Evolutionary conservation across 768 basidiomycete genomes (phyloP), one percentile per base, ranked within the genome.

Genomic region (Phaeotremella skinneri): DNA sequence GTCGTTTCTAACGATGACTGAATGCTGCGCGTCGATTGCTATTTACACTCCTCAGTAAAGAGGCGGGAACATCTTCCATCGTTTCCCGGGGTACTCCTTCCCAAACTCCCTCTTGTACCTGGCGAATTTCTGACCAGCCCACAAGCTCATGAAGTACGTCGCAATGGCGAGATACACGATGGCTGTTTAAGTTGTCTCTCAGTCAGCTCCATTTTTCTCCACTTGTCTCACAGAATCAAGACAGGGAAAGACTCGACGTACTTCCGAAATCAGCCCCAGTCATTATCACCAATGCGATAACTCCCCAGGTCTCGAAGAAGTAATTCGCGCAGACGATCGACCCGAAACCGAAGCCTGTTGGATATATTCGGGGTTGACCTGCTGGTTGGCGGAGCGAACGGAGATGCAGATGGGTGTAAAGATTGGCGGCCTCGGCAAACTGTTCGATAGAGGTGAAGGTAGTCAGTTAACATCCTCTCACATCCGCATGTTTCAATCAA

Each of bases 251-350:
- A 56, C 13, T 17, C 11, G 3, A 66, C 69, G 64, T 45, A 72
- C 67, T 65, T 14, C 70, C 73, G 25, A 65, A 26, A 29, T 75
- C 69, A 69, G 87, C 89, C 29, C 85, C 83, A 1, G 91, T 91
- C 85, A 98, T 86, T 21, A 81, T 80, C 23, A 82, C 82, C 50
- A 96, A 81, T 16, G 82, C 80, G 3, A 81, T 69, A 90, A 94
- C 96, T 0, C 80, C 87, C 25, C 94, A 59, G 6, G 79, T 82
- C 79, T 99, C 96, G 70, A 93, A 97, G 74, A 89, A 85, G 79
- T 99, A 99, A 77, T 99, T 97, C 16, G 94, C 91, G 80, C 84
- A 88, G 4, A 90, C 88, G 39, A 93, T 83, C n/a, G 84, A 78
- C 54, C 85, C 81, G 79, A 97, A 99, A 4, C 92, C 93, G 64